Evolutionary conservation across 148 eudicot species (phyloP), one percentile per base, ranked within the genome.

Genomic region (Rhododendron griersonianum): DNA sequence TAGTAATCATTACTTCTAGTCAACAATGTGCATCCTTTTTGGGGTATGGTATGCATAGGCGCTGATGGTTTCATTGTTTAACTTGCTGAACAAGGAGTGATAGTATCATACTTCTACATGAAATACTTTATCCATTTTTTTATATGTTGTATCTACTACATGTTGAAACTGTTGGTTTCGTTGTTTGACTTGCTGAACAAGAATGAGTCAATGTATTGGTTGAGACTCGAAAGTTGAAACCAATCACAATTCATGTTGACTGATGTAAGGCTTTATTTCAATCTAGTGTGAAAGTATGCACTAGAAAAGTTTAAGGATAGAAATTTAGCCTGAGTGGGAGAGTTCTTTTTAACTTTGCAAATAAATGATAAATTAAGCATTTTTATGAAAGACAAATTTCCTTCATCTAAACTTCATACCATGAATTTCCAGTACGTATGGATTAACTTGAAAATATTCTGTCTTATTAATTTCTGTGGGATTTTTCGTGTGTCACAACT

Each of bases 101-200:
- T 15, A 1, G 39, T 14, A 14, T 71, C 76, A 13, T 71, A 30
- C 10, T 57, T 18, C 71, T 33, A 33, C 84, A 3, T 25, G 7
- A 18, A 28, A 18, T 37, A 28, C 18, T 37, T 81, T 37, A 6
- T 53, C 44, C 25, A 81, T 81, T 30, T 2, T 28, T 50, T 28
- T 4, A 30, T 30, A 71, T 69, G 37, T 71, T 71, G 39, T 30
- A 71, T 30, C 41, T 19, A 30, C 76, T 30, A 33, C 39, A 71
- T 30, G 39, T 28, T 71, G 19, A 14, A 71, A 33, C 76, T 33
- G 39, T 16, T 33, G 76, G 35, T 80, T 23, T 23, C 11, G 13
- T 39, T 77, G 39, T 33, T 71, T 71, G 53, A 78, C 55, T 78
- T 78, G 57, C 55, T 45, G 81, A 45, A 47, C 81, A 78, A 78